Percentiles rank a stretch among this genome's conserved stretches.
phyloP scores from a whole-genome alignment of 1,284 basidiomycete genomes.

The Butyriboletus appendiculatus region DNA sequence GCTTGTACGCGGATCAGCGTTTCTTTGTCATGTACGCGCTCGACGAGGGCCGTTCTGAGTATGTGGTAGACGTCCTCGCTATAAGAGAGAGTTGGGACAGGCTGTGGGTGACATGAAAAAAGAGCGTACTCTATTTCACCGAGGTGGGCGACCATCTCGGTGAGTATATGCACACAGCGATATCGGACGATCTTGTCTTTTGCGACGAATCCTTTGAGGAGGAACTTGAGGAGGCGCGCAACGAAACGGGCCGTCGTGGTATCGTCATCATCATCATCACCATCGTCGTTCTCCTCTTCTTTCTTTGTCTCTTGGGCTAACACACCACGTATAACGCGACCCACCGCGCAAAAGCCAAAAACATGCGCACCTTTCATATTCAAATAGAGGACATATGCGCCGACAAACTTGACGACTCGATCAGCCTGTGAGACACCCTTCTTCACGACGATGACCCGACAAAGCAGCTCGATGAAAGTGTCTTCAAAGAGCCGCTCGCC shows the following conservation, averaged over 20 bases:
- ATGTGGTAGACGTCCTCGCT: constrained; percentile 83
- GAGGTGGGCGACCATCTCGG: constrained; percentile 77
- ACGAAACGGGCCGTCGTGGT: constrained; percentile 77
- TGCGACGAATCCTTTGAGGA: constrained; percentile 82
- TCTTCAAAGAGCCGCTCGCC: constrained; percentile 86
- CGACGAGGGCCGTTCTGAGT: constrained; percentile 72
- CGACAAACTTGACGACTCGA: constrained; percentile 83
- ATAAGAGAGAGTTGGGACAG: neutral
- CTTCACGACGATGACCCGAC: constrained; percentile 76
- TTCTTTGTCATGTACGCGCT: constrained; percentile 88
- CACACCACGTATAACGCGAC: neutral
- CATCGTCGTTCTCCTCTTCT: constrained; percentile 42
- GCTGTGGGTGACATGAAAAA: neutral
- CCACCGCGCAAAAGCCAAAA: neutral
- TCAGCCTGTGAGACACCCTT: constrained; percentile 84
- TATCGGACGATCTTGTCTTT: constrained; percentile 91
- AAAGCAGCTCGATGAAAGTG: constrained; percentile 70
- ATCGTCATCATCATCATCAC: constrained; percentile 65
- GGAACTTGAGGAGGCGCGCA: constrained; percentile 70
- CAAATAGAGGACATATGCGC: constrained; percentile 79
- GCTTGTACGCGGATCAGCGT: constrained; percentile 82
- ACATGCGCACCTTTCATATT: constrained; percentile 69
- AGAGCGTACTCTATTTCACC: constrained; percentile 79
- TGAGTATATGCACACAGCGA: constrained; percentile 78
- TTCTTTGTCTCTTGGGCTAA: constrained; percentile 38